Conservation (phyloP, 2,329 filamentous ascomycete genomes). For the Aaosphaeria pasadenensis region DNA sequence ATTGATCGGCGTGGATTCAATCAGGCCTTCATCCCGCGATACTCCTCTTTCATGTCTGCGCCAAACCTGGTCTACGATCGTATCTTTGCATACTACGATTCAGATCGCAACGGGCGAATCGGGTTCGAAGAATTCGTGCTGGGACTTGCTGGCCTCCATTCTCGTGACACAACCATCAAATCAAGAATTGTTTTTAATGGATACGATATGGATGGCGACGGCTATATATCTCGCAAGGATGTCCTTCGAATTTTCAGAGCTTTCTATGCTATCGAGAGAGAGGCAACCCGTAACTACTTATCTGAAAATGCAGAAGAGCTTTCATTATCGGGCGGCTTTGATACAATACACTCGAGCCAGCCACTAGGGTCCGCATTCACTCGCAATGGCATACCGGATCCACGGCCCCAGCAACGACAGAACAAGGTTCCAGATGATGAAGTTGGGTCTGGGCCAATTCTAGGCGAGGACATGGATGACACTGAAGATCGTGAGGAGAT, state of each 20-base stretch:
- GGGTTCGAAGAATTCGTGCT: conserved; percentile 89
- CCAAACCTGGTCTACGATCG: conserved; percentile 93
- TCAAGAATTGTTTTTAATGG: conserved; percentile 69
- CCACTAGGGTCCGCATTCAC: conserved; percentile 46
- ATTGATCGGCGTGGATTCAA: conserved; percentile 95
- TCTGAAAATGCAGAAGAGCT: conserved; percentile 75
- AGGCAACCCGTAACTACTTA: conserved; percentile 80
- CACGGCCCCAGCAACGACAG: conserved; percentile 6
- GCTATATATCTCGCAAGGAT: conserved; percentile 79
- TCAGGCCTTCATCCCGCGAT: conserved; percentile 82
- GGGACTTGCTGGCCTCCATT: conserved; percentile 66
- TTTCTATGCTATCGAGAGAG: conserved; percentile 86
- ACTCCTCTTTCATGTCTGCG: conserved; percentile 70
- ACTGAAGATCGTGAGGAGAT: conserved; percentile 13
- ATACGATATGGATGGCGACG: conserved; percentile 88
- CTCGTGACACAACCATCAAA: conserved; percentile 47
- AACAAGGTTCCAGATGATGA: conserved; percentile 33
- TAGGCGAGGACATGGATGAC: conserved; percentile 23
- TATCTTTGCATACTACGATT: conserved; percentile 96
- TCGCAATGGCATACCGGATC: conserved; percentile 32
- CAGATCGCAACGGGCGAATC: conserved; percentile 82
- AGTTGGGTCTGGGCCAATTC: conserved; percentile 24
- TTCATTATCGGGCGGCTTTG: conserved; percentile 52
- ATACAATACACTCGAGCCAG: conserved; percentile 43
- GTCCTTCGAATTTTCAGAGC: conserved; percentile 89